These are phyloP conservation scores for Ambrosiella xylebori DNA, from an alignment of 2,329 filamentous ascomycete species.

Conservation along the genomic window DNA sequence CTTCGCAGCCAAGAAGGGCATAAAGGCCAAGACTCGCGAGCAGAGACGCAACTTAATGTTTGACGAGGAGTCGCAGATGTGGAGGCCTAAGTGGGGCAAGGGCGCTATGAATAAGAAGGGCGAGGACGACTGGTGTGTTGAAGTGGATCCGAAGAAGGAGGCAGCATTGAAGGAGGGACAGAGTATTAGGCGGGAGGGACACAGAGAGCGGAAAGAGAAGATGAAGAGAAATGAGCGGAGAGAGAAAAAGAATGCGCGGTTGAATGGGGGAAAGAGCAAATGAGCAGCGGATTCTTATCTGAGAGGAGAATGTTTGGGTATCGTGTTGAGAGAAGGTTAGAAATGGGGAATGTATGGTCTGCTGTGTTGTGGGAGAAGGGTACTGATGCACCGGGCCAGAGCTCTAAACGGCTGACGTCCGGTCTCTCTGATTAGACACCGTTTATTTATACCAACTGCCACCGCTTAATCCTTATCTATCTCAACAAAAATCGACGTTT, in stretches of 20 bases:
- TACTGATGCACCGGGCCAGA: too few species aligned
- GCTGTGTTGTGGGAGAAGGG: too few species aligned
- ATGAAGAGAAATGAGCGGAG: constrained; percentile 54
- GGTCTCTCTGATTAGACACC: too few species aligned
- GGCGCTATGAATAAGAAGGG: constrained; percentile 75
- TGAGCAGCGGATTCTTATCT: background rate
- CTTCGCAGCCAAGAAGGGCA: constrained; percentile 94
- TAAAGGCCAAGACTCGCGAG: constrained; percentile 73
- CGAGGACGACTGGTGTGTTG: constrained; percentile 76
- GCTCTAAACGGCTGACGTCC: too few species aligned
- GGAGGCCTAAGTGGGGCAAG: constrained; percentile 91
- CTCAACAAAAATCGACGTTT: too few species aligned
- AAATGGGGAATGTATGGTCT: background rate
- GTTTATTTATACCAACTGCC: too few species aligned
- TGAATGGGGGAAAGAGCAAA: constrained; percentile 18
- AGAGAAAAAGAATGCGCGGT: constrained; percentile 48
- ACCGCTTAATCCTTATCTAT: too few species aligned
- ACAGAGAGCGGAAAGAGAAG: constrained; percentile 48
- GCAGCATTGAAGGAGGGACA: constrained; percentile 43
- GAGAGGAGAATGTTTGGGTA: background rate
- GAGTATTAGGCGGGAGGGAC: constrained; percentile 42
- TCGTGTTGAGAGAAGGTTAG: background rate
- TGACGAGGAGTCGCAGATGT: constrained; percentile 70
- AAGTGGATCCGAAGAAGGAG: constrained; percentile 68
- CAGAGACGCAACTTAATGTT: constrained; percentile 58